Evolutionary conservation across 2,329 filamentous ascomycete genomes (phyloP), one percentile per base, ranked within the genome.

Genomic region (Ophidiomyces ophidiicola): DNA sequence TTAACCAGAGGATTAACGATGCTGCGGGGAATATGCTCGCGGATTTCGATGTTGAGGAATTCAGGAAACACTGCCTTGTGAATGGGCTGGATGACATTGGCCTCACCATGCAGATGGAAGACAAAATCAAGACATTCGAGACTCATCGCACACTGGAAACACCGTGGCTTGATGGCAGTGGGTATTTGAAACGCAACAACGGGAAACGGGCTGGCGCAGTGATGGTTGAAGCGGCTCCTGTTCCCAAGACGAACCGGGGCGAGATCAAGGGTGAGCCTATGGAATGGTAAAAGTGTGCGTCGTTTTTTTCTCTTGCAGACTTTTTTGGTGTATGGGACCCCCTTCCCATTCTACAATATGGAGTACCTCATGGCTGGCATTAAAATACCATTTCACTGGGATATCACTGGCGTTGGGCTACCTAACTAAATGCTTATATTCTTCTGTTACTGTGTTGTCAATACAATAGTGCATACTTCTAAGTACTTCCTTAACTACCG

Each of bases 21-120:
- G 77, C 74, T 0, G 64, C 72, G 12, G 88, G 88, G 48, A 77
- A 76, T 46, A 74, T 76, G 49, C 72, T 96, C 38, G 80, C 80
- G 55, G 62, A 64, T 28, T 96, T 96, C 55, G 81, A 94, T 0
- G 82, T 94, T 4, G 88, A 96, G 57, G 76, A 82, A 63, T 96
- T 96, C 70, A 71, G 86, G 58, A 93, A 92, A 66, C 85, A 96
- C 66, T 96, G 88, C 62, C 67, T 96, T 36, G 62, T 93, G 53
- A 93, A 96, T 56, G 88, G 88, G 0, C 76, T 96, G 6, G 88
- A 96, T 57, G 90, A 96, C 52, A 96, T 96, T 53, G 88, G 88
- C 24, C 66, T 96, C 47, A 96, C 88, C 4, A 84, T 94, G 71
- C 83, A 92, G 65, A 74, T 83, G 64, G 86, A 90, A 48, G 80